Conservation (phyloP, 805 yeast species). For the Ogataea pini region DNA sequence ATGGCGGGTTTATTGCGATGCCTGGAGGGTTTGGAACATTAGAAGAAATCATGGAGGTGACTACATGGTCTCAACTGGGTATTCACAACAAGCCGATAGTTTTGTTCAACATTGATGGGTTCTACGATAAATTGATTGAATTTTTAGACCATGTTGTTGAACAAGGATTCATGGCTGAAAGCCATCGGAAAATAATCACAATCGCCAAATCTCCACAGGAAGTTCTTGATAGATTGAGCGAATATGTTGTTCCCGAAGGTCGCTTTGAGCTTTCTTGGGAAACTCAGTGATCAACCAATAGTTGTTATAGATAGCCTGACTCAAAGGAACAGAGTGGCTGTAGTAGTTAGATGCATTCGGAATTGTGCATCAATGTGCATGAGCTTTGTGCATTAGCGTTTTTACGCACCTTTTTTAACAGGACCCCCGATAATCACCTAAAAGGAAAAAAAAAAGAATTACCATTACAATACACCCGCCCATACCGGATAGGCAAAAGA, state of each 20-base stretch:
- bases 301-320: not conserved
- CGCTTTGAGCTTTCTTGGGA: conserved; percentile 66
- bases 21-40: conserved; percentile 92
- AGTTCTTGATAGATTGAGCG: conserved; percentile 60
- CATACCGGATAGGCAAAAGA: not conserved
- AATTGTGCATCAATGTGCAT: no score
- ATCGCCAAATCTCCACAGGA: conserved; percentile 70
- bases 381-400: not conserved
- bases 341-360: not conserved
- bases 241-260: conserved; percentile 69
- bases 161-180: conserved; percentile 65
- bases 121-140: conserved; percentile 64
- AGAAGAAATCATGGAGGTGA: conserved; percentile 86
- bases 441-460: not conserved
- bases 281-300: not conserved
- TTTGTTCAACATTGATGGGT: conserved; percentile 74
- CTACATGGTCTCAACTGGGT: conserved; percentile 87
- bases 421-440: not conserved
- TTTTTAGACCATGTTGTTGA: conserved; percentile 61
- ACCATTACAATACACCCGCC: not conserved
- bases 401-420: not conserved
- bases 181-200: conserved; percentile 64
- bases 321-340: not conserved
- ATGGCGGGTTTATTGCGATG: conserved; percentile 75
- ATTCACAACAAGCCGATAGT: conserved; percentile 82